Base-by-base conservation (phyloP, 106 monocot genomes). In the Acorus gramineus region DNA sequence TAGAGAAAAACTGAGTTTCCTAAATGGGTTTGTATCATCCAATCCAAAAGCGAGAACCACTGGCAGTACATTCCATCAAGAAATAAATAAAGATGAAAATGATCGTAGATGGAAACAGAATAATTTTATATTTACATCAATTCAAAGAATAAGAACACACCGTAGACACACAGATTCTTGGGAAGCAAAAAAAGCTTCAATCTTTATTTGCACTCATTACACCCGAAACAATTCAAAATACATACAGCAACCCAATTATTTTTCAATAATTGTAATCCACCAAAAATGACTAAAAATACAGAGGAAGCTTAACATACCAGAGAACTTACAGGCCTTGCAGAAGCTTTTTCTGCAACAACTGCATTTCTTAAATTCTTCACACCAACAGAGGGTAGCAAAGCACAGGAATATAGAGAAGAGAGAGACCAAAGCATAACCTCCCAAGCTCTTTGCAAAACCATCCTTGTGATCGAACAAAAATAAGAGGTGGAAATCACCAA, bases 211-310 rank as follows among this genome's bases (percentile, higher is more conserved):
- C 65, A 65, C 65, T 65, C 65, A 11, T 28, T 53, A 65, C 65
- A 65, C 65, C 11, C 63, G 12, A 63, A 63, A 12, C 48, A 50
- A 49, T 49, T 44, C 10, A 3, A 65, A 8, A 64, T 65, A 65
- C 12, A 52, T 13, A 45, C 50, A 65, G 9, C 59, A 59, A 28
- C 13, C 52, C 50, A 10, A 42, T 52, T 50, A 52, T 65, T 65
- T 42, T 42, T 53, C 51, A 14, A 43, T 42, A 52, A 65, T 3
- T 46, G 56, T 55, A 66, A 55, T 59, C 54, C 13, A 66, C 14
- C 7, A 65, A 66, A 51, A 54, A 66, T 66, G 66, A n/a, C 66
- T 55, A 55, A 46, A 28, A 65, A 42, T 65, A 65, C 54, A 66
- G 52, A 59, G 43, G 8, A 66, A 52, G 10, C 53, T 11, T 10